Evolutionary conservation across 352 stramenopile species (phyloP), one percentile per base, ranked within the genome.

Genomic region (Lagenidium giganteum): DNA sequence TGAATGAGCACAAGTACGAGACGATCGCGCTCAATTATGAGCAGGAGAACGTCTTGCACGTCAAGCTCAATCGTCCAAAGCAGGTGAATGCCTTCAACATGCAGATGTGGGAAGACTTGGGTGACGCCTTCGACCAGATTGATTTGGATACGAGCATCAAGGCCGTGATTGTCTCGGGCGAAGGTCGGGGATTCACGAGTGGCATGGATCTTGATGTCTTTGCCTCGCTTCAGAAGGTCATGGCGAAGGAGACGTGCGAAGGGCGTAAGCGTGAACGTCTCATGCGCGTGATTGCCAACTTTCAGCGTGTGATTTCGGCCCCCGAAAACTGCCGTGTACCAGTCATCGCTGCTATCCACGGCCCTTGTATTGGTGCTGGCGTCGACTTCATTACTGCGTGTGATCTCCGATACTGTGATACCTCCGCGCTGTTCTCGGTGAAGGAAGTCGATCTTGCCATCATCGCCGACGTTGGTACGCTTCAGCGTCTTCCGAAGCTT

Each of bases 141-240:
- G 72, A 93, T 42, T 21, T 56, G 8, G 75, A 89, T 26, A 51
- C 67, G 51, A 80, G 60, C 51, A 78, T 93, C 35, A 78, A 74
- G 36, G 76, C 70, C 12, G 75, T 95, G 12, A 49, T 96, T 9
- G 56, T 96, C 32, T 87, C 78, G 17, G 83, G 85, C 17, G 63
- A 87, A 48, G 81, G 81, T n/a, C 65, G 70, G 26, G 70, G 61
- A 1, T 96, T 96, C 61, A 87, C 78, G 32, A 91, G 82, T 46
- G 85, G 85, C 42, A 96, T 96, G 83, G 85, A 96, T 48, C 63
- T 96, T 17, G 67, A 84, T 36, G 79, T 95, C 18, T 95, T 96
- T 39, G 63, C 71, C 3, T 64, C 69, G 42, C 73, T 96, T 60
- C 77, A 89, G 47, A 63, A 83, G 42, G 47, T 90, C 29, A 64